These are phyloP conservation scores for Pleurotus ostreatus DNA, from an alignment of 768 basidiomycete genomes.

Conservation along the genomic window DNA sequence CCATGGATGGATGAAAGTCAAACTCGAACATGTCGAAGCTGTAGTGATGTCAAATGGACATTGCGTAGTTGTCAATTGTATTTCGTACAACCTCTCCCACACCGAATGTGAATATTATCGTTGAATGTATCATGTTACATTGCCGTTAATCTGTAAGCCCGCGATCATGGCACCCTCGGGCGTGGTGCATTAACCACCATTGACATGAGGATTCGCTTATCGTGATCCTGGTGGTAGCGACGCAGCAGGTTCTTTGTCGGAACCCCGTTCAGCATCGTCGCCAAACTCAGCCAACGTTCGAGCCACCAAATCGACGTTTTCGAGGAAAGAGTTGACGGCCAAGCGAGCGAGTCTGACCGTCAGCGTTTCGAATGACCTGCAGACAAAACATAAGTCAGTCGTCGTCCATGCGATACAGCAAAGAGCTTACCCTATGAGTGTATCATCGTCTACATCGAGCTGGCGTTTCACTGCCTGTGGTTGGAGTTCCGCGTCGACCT, in stretches of 20 bases:
- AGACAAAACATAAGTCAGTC: slow-evolving; percentile 5
- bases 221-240: slow-evolving; percentile 5
- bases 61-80: neutral
- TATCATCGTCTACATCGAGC: slow-evolving; percentile 56
- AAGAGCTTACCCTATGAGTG: slow-evolving; percentile 68
- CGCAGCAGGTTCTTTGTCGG: slow-evolving; percentile 13
- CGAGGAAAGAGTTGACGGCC: slow-evolving; percentile 81
- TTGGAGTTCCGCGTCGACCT: slow-evolving; percentile 85
- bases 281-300: slow-evolving; percentile 81
- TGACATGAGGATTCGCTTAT: neutral
- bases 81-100: neutral
- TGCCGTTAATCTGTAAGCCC: too few relatives aligned
- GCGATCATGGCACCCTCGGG: too few relatives aligned
- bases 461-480: slow-evolving; percentile 72
- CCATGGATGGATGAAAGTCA: neutral
- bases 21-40: neutral
- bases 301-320: slow-evolving; percentile 83
- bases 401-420: neutral
- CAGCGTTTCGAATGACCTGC: slow-evolving; percentile 68
- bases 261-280: slow-evolving; percentile 48
- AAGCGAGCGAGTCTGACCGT: slow-evolving; percentile 86
- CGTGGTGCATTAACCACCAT: too few relatives aligned
- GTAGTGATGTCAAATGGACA: neutral
- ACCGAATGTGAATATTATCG: neutral
- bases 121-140: too few relatives aligned